These are phyloP conservation scores for Phalaenopsis hybrid DNA, from an alignment of 116 monocot genomes.

Conservation along the genomic window DNA sequence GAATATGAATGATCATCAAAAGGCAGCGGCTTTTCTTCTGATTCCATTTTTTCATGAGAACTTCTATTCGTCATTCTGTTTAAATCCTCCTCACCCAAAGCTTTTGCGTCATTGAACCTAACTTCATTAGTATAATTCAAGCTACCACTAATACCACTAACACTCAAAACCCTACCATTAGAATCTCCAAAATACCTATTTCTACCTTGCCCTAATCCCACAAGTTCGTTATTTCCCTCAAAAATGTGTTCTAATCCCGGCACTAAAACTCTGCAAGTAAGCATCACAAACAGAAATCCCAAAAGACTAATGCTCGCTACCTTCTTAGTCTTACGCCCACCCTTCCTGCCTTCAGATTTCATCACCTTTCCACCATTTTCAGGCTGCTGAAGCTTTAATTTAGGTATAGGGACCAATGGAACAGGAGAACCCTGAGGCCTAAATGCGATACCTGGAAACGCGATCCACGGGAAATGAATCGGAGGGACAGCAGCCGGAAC, in stretches of 20 bases:
- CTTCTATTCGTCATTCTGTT: slow-evolving; percentile 9
- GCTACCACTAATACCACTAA: slow-evolving; percentile 20
- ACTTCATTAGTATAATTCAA: slow-evolving; percentile 25
- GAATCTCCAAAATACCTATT: slow-evolving; percentile 10
- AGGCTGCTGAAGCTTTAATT: slow-evolving; percentile 54
- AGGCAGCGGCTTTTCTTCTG: neutral
- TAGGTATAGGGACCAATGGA: slow-evolving; percentile 75
- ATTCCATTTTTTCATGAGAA: neutral
- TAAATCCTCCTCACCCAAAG: neutral
- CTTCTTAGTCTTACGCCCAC: slow-evolving; percentile 59
- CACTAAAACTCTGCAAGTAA: slow-evolving; percentile 42
- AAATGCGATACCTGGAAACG: slow-evolving; percentile 42
- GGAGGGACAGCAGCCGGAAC: slow-evolving; percentile 25
- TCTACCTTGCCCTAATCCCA: neutral
- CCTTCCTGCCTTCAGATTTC: slow-evolving; percentile 57
- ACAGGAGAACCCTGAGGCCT: slow-evolving; percentile 42
- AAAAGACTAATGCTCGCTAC: slow-evolving; percentile 72
- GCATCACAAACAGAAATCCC: slow-evolving; percentile 50
- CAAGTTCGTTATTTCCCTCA: slow-evolving; percentile 12
- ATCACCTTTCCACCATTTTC: slow-evolving; percentile 33
- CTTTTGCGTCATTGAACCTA: neutral
- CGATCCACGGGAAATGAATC: slow-evolving; percentile 69
- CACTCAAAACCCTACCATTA: slow-evolving; percentile 37
- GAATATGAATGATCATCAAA: slow-evolving; percentile 9
- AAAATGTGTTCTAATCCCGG: slow-evolving; percentile 20